Evolutionary conservation across 441 rosid genomes (phyloP).

Genomic region (Adansonia madagascariensis): DNA sequence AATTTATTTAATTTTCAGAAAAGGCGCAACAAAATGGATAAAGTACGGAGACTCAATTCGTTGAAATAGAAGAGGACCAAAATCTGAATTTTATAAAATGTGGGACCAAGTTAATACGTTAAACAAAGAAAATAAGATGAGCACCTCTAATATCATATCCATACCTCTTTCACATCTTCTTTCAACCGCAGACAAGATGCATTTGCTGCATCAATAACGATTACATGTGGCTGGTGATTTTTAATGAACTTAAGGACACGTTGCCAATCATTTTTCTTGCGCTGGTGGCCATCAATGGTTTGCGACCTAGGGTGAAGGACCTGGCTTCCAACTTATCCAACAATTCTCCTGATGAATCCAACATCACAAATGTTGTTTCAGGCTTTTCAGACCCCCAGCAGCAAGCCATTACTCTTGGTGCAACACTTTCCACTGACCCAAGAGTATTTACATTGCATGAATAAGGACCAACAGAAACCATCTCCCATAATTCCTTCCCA

Average conservation of each 20-base stretch:
- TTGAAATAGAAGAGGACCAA: background rate
- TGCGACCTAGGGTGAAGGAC: slow-evolving; percentile 70
- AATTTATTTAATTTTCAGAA: background rate
- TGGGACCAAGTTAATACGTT: background rate
- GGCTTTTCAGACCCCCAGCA: slow-evolving; percentile 99
- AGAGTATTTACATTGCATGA: slow-evolving; percentile 68
- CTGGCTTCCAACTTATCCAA: slow-evolving; percentile 81
- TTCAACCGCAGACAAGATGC: slow-evolving; percentile 72
- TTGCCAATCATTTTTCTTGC: slow-evolving; percentile 80
- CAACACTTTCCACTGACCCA: slow-evolving; percentile 70
- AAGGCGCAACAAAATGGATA: background rate
- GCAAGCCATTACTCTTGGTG: slow-evolving; percentile 94
- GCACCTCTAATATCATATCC: background rate
- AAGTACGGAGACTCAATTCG: background rate
- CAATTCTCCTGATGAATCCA: slow-evolving; percentile 93
- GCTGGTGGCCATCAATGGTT: slow-evolving; percentile 71
- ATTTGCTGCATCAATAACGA: slow-evolving; percentile 86
- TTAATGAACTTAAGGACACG: slow-evolving; percentile 81
- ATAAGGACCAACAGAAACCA: slow-evolving; percentile 82
- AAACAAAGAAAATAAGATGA: background rate
- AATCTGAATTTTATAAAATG: background rate
- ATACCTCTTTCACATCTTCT: slow-evolving; percentile 89
- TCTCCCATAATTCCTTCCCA: slow-evolving; percentile 79
- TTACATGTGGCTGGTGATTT: slow-evolving; percentile 89
- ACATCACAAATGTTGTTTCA: slow-evolving; percentile 86